These are phyloP conservation scores for Osmanthus fragrans DNA, from an alignment of 257 asterid genomes.

Conservation along the genomic window DNA sequence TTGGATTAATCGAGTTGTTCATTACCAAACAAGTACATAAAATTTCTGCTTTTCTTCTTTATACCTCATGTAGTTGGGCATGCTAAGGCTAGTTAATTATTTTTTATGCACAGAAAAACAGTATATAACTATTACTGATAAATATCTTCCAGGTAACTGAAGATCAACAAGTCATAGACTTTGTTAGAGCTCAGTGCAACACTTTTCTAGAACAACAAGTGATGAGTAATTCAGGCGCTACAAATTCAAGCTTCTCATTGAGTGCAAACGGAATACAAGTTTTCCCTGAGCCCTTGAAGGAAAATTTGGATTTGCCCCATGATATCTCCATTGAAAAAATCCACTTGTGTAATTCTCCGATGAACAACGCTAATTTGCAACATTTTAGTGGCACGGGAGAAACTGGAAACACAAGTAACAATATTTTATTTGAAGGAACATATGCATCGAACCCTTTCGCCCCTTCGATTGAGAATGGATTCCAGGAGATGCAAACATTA, in stretches of 20 bases:
- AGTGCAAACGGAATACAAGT: conserved; percentile 23
- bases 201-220: conserved; percentile 53
- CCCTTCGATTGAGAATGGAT: conserved; percentile 29
- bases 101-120: background rate
- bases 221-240: conserved; percentile 32
- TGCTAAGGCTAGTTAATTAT: background rate
- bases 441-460: conserved; percentile 31
- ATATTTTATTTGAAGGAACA: conserved; percentile 40
- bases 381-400: conserved; percentile 28
- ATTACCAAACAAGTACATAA: conserved; percentile 52
- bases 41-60: background rate
- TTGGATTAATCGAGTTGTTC: conserved; percentile 71
- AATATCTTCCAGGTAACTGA: conserved; percentile 56
- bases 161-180: conserved; percentile 61
- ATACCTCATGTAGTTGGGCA: background rate
- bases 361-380: conserved; percentile 14
- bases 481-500: conserved; percentile 36
- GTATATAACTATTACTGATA: background rate
- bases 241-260: conserved; percentile 19
- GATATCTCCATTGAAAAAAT: conserved; percentile 40
- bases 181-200: conserved; percentile 53
- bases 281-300: conserved; percentile 8
- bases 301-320: conserved; percentile 34
- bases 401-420: conserved; percentile 20
- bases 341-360: conserved; percentile 28